Percentiles rank a stretch among this genome's conserved stretches.
Conservation (phyloP, 805 yeast species). For the Myxozyma sirexii region DNA sequence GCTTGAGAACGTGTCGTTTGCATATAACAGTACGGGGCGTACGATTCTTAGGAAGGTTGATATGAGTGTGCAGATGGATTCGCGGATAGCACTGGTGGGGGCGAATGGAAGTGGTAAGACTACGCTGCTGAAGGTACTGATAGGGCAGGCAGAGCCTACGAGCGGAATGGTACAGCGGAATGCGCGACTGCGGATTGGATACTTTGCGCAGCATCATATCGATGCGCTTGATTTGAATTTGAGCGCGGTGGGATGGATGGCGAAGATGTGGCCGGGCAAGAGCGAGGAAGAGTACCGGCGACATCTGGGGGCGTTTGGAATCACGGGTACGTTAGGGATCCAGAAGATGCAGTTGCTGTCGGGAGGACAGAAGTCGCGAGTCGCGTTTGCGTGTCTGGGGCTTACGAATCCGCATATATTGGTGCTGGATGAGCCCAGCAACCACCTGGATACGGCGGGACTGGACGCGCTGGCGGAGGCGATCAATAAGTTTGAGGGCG, state of each 20-base stretch:
- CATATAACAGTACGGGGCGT: constrained; percentile 63
- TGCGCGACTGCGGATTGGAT: constrained; percentile 87
- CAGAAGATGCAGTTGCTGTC: constrained; percentile 88
- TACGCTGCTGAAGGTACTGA: constrained; percentile 81
- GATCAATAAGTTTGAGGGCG: constrained; percentile 84
- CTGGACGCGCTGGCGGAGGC: constrained; percentile 94
- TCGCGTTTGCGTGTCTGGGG: constrained; percentile 95
- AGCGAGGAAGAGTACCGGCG: constrained; percentile 96
- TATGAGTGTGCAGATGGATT: constrained; percentile 87
- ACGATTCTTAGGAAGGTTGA: constrained; percentile 76
- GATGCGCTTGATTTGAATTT: constrained; percentile 89
- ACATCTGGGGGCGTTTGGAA: constrained; percentile 95
- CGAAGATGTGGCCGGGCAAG: constrained; percentile 84
- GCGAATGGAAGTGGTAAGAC: constrained; percentile 99
- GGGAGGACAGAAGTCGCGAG: constrained; percentile 98
- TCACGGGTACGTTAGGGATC: constrained; percentile 89
- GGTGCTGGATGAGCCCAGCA: constrained; percentile 95
- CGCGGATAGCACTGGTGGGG: constrained; percentile 95
- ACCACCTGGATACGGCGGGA: constrained; percentile 98
- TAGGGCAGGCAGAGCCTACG: constrained; percentile 74
- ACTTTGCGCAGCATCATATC: constrained; percentile 98
- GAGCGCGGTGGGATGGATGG: constrained; percentile 94
- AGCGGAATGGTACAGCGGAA: constrained; percentile 80
- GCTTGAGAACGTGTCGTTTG: constrained; percentile 82
- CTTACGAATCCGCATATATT: constrained; percentile 86